Base-by-base conservation (phyloP, 805 yeast genomes). In the Ascoidea rubescens region DNA sequence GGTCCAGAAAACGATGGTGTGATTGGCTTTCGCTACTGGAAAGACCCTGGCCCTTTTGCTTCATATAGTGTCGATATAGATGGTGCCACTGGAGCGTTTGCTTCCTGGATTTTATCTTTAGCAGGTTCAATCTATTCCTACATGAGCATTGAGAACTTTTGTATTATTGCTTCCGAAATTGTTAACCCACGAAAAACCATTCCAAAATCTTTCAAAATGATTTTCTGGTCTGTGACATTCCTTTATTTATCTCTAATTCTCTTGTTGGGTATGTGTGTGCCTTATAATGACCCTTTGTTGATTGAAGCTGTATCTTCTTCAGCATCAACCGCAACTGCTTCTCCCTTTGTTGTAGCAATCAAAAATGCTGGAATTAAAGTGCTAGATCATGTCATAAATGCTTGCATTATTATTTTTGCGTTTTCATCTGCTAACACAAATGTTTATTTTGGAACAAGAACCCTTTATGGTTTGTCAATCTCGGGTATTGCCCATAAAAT, bases 301-400 rank as follows among this genome's bases (percentile, higher is more conserved):
- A 69, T 71, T 14, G 73, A 75, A 48, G 67, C 69, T 53, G 67
- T 78, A 55, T 72, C 72, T 43, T 58, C 64, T 33, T 59, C 56
- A 10, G 58, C 61, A 5, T 64, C 71, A 1, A 70, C 68, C 53
- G 71, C 72, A 52, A 70, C 82, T 0, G 67, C 82, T 8, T 82
- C 87, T 31, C 87, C 87, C 16, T 82, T 81, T 60, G 75, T 82
- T 55, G 75, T 82, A 60, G 82, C 88, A 46, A 80, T 82, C 63
- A 61, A 70, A 46, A 80, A 79, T 60, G 71, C 77, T 5, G 82
- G 82, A 37, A 77, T 81, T 46, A 66, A 66, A 54, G 71, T 77
- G 4, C 67, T 78, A 54, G 80, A 82, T 32, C 69, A 71, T 56
- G 74, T 78, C 52, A 73, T 78, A 64, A 78, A 78, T 57, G 82